phyloP scores from a whole-genome alignment of 2,329 filamentous ascomycete species.

The Diaporthe caulivora region DNA sequence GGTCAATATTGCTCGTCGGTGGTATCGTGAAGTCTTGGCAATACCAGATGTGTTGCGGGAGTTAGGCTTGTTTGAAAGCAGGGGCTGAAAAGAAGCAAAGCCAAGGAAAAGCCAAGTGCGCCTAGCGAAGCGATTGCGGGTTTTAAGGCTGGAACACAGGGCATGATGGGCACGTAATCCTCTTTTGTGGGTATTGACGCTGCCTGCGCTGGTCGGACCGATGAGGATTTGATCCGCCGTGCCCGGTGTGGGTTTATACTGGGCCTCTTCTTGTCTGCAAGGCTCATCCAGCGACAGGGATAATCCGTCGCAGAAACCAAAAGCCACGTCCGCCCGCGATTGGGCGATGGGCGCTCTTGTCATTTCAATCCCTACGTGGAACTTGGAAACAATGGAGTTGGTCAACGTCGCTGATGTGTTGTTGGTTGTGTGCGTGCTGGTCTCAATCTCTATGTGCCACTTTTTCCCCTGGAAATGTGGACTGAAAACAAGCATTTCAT shows the following conservation, averaged over 20 bases:
- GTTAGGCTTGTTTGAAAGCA: not conserved
- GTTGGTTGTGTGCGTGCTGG: slow-evolving; percentile 29
- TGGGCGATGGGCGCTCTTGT: not conserved
- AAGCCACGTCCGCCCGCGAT: not conserved
- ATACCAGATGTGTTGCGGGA: not conserved
- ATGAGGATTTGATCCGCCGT: slow-evolving; percentile 27
- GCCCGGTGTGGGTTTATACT: slow-evolving; percentile 25
- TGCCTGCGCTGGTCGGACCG: slow-evolving; percentile 18
- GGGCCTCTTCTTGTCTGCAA: not conserved
- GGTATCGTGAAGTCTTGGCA: slow-evolving; percentile 20
- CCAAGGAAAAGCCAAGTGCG: slow-evolving; percentile 37
- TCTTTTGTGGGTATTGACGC: slow-evolving; percentile 26
- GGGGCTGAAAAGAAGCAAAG: slow-evolving; percentile 32
- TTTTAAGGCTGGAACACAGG: slow-evolving; percentile 32
- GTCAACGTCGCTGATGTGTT: slow-evolving; percentile 14
- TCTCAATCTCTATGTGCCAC: slow-evolving; percentile 31
- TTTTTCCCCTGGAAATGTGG: slow-evolving; percentile 34
- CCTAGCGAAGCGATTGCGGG: slow-evolving; percentile 18
- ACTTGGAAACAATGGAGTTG: not conserved
- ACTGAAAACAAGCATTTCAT: slow-evolving; percentile 17
- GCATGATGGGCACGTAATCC: slow-evolving; percentile 30
- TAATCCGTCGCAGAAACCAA: not conserved
- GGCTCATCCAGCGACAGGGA: not conserved
- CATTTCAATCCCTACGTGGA: not conserved
- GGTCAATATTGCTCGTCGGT: not conserved